Evolutionary conservation across 1,284 basidiomycete species (phyloP).

Genomic region (Chiua sp.): DNA sequence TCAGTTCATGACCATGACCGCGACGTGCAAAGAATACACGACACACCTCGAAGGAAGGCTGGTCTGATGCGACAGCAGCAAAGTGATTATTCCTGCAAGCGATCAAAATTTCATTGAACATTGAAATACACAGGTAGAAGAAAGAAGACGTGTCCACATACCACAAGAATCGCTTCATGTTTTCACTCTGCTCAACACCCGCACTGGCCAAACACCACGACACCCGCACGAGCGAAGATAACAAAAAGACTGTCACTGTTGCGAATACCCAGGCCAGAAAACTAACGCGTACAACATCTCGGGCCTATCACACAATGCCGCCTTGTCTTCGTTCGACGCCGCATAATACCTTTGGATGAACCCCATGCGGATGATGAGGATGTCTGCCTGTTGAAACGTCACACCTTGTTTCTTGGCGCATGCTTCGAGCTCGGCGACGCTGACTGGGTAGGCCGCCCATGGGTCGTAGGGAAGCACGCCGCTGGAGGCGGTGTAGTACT

Average conservation of each 20-base stretch:
- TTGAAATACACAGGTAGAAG: too few relatives aligned
- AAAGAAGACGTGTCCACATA: slow-evolving; percentile 38
- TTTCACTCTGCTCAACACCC: slow-evolving; percentile 70
- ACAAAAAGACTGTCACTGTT: neutral
- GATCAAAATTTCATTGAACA: neutral
- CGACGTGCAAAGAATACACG: too few relatives aligned
- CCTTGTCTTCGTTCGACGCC: slow-evolving; percentile 52
- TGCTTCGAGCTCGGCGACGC: too few relatives aligned
- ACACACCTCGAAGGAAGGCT: too few relatives aligned
- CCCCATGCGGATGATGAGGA: too few relatives aligned
- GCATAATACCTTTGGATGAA: slow-evolving; percentile 61
- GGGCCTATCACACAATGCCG: slow-evolving; percentile 43
- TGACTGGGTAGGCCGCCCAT: too few relatives aligned
- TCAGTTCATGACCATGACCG: too few relatives aligned
- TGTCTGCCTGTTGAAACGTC: too few relatives aligned
- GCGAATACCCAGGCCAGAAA: neutral
- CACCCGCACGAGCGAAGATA: too few relatives aligned
- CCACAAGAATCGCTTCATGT: slow-evolving; percentile 78
- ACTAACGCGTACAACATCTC: slow-evolving; percentile 49
- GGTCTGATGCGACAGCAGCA: too few relatives aligned
- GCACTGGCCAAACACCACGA: slow-evolving; percentile 45
- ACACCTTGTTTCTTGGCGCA: too few relatives aligned
- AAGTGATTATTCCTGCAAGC: slow-evolving; percentile 72
- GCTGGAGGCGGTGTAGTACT: slow-evolving; percentile 52
- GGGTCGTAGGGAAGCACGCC: slow-evolving; percentile 49